A percentile compares a stretch with the other conserved stretches of the same genome.
These are phyloP conservation scores for Picea mariana DNA, from an alignment of 83 land plant species.

Conservation along the genomic window DNA sequence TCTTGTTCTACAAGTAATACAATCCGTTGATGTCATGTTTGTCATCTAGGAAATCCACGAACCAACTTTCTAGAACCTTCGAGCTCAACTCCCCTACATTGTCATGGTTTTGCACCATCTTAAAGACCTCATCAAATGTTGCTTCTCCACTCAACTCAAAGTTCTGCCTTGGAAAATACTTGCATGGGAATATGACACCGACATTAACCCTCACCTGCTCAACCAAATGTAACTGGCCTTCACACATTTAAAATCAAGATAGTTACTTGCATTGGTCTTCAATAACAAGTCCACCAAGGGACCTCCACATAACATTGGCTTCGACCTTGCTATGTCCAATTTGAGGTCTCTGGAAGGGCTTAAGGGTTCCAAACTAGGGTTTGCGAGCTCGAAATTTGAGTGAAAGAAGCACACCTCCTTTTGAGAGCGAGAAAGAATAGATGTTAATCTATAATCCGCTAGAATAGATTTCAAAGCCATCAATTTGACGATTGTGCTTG, in stretches of 20 bases:
- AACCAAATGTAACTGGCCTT: constrained; percentile 59
- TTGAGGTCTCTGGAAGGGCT: constrained; percentile 36
- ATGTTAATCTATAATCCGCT: too few relatives aligned
- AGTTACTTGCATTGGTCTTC: constrained; percentile 60
- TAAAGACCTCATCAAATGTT: constrained; percentile 64
- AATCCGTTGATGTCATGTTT: too few relatives aligned
- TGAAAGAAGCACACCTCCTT: background rate
- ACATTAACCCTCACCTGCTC: constrained; percentile 26
- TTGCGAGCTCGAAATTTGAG: constrained; percentile 34
- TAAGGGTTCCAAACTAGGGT: constrained; percentile 8
- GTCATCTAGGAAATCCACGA: constrained; percentile 58
- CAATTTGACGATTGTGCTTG: too few relatives aligned
- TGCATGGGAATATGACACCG: constrained; percentile 73
- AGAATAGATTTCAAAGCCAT: too few relatives aligned
- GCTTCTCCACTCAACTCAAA: constrained; percentile 66
- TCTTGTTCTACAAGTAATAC: too few relatives aligned
- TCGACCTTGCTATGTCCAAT: constrained; percentile 69
- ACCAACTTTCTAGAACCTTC: constrained; percentile 64
- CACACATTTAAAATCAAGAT: constrained; percentile 75
- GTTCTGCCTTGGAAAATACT: constrained; percentile 71
- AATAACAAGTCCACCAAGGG: constrained; percentile 59
- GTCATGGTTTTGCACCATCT: constrained; percentile 53
- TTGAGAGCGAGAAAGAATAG: too few relatives aligned
- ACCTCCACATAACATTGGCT: constrained; percentile 63
- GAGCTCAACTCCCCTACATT: constrained; percentile 32